These are phyloP conservation scores for Psilocybe tampanensis DNA, from an alignment of 768 basidiomycete genomes.

Conservation along the genomic window DNA sequence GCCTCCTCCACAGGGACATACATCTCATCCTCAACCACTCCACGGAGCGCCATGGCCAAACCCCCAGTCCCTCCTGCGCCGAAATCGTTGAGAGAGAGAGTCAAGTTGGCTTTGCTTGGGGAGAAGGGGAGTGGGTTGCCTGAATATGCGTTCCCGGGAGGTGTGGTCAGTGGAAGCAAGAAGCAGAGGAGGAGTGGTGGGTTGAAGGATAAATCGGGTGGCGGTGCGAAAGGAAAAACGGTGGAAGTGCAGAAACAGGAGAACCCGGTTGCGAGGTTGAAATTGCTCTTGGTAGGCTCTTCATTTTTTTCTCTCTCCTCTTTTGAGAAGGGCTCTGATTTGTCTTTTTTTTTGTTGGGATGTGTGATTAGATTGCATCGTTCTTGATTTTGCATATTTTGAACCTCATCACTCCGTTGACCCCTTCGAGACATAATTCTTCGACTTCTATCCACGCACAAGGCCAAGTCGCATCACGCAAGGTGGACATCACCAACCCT, in stretches of 20 bases:
- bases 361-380: conserved; percentile 73
- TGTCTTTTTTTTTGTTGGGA: background rate
- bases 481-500: conserved; percentile 72
- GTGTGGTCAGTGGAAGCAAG: background rate
- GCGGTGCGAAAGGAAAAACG: conserved; percentile 21
- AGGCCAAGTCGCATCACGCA: conserved; percentile 39
- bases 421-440: conserved; percentile 53
- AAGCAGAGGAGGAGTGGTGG: background rate
- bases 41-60: conserved; percentile 34
- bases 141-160: conserved; percentile 19
- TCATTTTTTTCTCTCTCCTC: conserved; percentile 1
- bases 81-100: conserved; percentile 33
- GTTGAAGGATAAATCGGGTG: conserved; percentile 4
- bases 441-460: conserved; percentile 14
- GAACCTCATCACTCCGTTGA: conserved; percentile 91
- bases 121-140: conserved; percentile 44
- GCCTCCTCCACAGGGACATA: conserved; percentile 23
- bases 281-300: conserved; percentile 77
- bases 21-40: conserved; percentile 20
- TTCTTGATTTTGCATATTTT: conserved; percentile 91
- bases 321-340: background rate
- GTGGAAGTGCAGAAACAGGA: conserved; percentile 51
- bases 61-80: conserved; percentile 26
- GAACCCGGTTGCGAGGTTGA: conserved; percentile 86
- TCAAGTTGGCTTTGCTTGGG: conserved; percentile 31